Conservation (phyloP, 2,329 filamentous ascomycete genomes). For the Juglanconis oblonga region DNA sequence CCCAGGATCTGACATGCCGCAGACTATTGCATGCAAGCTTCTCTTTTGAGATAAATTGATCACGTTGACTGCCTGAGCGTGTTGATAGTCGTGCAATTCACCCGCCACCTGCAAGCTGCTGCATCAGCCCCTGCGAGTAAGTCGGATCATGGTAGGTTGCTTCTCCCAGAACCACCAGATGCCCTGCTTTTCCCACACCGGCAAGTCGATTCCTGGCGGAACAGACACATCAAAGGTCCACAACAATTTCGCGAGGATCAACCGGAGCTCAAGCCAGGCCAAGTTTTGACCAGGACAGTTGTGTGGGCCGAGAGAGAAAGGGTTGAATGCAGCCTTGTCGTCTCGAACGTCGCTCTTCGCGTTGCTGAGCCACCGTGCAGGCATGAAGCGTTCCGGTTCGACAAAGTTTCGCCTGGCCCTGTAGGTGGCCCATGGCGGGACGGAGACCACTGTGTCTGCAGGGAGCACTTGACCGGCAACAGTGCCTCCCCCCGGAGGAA, state of each 20-base stretch:
- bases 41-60: background rate
- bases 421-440: constrained; percentile 5
- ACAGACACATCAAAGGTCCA: constrained; percentile 3
- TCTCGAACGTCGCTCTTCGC: background rate
- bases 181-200: constrained; percentile 4
- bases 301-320: constrained; percentile 6
- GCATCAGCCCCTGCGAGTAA: background rate
- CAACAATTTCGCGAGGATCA: constrained; percentile 1
- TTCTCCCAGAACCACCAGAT: constrained; percentile 11
- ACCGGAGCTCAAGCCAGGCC: constrained; percentile 6
- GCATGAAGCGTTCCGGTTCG: constrained; percentile 7
- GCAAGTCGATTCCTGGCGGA: background rate
- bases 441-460: constrained; percentile 1
- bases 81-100: background rate
- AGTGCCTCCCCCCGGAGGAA: background rate
- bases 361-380: constrained; percentile 1
- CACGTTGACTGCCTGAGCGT: background rate
- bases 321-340: background rate
- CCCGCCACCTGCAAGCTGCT: background rate
- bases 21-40: too few relatives aligned
- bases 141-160: constrained; percentile 2
- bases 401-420: constrained; percentile 4
- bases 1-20: too few relatives aligned
- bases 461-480: constrained; percentile 4
- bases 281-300: constrained; percentile 8